Conservation (phyloP, 1,284 basidiomycete species). For the Leccinum pseudoinsigne region DNA sequence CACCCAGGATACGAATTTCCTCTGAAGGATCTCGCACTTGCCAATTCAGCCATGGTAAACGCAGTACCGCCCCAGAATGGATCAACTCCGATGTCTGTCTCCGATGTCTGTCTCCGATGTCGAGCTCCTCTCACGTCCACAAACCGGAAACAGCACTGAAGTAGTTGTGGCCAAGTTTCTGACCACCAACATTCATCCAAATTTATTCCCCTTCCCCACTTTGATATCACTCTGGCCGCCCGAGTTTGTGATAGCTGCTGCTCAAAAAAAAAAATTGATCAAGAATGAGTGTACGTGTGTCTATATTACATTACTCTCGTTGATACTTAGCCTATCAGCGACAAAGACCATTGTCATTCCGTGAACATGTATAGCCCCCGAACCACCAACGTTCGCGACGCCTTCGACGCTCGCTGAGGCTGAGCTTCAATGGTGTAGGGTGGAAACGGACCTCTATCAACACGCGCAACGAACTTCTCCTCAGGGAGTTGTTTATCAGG, state of each 20-base stretch:
- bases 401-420: constrained; percentile 80
- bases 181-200: no score
- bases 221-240: no score
- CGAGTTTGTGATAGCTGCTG: constrained; percentile 89
- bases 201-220: no score
- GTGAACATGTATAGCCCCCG: constrained; percentile 49
- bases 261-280: constrained; percentile 59
- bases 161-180: constrained; percentile 83
- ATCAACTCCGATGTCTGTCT: constrained; percentile 94
- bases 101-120: constrained; percentile 59
- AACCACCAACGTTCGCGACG: constrained; percentile 57
- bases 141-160: constrained; percentile 97
- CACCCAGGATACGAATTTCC: constrained; percentile 77
- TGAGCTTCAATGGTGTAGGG: constrained; percentile 65
- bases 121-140: constrained; percentile 92
- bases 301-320: not conserved
- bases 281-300: constrained; percentile 52
- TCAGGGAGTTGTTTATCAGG: constrained; percentile 85
- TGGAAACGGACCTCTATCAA: constrained; percentile 48
- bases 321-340: constrained; percentile 26
- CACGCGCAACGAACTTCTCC: constrained; percentile 74
- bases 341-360: constrained; percentile 52
- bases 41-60: constrained; percentile 82
- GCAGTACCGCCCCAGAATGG: constrained; percentile 92
- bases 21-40: constrained; percentile 69